Base-by-base conservation (phyloP, 1,139 yeast species). In the Groenewaldozyma auringiensis region DNA sequence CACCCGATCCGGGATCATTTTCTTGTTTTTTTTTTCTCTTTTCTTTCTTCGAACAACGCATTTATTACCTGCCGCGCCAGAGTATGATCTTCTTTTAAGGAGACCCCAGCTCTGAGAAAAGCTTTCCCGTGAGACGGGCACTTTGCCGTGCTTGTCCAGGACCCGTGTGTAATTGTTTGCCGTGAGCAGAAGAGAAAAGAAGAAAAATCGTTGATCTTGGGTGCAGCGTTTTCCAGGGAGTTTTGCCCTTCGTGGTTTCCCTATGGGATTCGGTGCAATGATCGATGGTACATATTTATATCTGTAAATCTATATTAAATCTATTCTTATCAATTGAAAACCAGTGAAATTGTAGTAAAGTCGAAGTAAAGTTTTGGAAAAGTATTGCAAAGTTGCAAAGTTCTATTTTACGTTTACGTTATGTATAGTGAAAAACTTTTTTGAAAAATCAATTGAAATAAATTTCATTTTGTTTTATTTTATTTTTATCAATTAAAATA, bases 241-340 rank as follows among this genome's bases (percentile, higher is more conserved):
- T 35, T 35, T 54, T 52, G 51, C 66, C 67, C 67, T 64, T 64
- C 67, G 67, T 61, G 67, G 67, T 50, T 64, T 35, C 65, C 67
- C 67, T 56, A 62, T 65, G 69, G 58, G 64, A 57, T 54, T 53
- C 49, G 67, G 65, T 66, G 70, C 70, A 66, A 66, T 66, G 70
- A 66, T 63, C 56, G 60, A 57, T 57, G 50, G 55, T 50, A 63
- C 66, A 64, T 61, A 27, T 37, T 22, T 27, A 27, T 29, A 36
- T 36, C n/a, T n/a, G n/a, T n/a, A n/a, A n/a, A n/a, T n/a, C n/a
- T n/a, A n/a, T n/a, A n/a, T n/a, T n/a, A n/a, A n/a, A n/a, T n/a
- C n/a, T n/a, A n/a, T n/a, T n/a, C n/a, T n/a, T n/a, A n/a, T n/a
- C n/a, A n/a, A n/a, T n/a, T n/a, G n/a, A n/a, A n/a, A n/a, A n/a